These are phyloP conservation scores for Botryosphaeria dothidea DNA, from an alignment of 2,329 filamentous ascomycete species.

Conservation along the genomic window DNA sequence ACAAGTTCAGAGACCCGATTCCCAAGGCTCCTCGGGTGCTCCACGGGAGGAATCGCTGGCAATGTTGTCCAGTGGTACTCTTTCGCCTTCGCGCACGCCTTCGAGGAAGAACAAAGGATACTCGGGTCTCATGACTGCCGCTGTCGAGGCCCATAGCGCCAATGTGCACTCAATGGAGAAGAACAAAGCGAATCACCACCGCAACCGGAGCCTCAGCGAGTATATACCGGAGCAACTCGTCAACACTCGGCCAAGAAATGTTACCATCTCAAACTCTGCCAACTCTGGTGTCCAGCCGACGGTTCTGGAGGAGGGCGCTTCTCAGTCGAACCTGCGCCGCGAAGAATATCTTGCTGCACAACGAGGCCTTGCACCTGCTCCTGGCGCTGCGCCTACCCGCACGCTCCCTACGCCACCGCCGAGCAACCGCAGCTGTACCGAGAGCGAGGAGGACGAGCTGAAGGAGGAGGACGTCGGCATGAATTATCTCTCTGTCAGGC, in stretches of 20 bases:
- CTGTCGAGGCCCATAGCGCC: conserved; percentile 40
- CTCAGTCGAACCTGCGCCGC: conserved; percentile 60
- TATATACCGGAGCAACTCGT: conserved; percentile 74
- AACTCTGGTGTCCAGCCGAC: not conserved
- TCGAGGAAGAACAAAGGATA: conserved; percentile 51
- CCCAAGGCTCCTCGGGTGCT: conserved; percentile 30
- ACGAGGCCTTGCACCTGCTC: conserved; percentile 60
- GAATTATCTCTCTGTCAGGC: conserved; percentile 49
- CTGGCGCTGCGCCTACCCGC: conserved; percentile 25
- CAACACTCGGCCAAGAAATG: conserved; percentile 67
- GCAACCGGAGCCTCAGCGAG: conserved; percentile 86
- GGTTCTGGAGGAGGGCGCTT: conserved; percentile 29
- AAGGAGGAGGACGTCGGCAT: conserved; percentile 41
- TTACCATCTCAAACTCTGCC: conserved; percentile 60
- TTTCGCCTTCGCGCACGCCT: conserved; percentile 34
- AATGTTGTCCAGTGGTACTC: conserved; percentile 32
- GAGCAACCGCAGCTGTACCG: conserved; percentile 60
- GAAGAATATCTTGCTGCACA: conserved; percentile 80
- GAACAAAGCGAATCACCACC: conserved; percentile 52
- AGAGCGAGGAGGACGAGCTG: conserved; percentile 55
- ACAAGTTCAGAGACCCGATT: conserved; percentile 31
- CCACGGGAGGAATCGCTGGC: conserved; percentile 35
- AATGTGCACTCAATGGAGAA: conserved; percentile 32
- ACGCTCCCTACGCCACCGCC: conserved; percentile 73
- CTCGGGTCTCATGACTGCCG: conserved; percentile 43